These are phyloP conservation scores for Fusarium clavum DNA, from an alignment of 2,329 filamentous ascomycete genomes.

Conservation along the genomic window DNA sequence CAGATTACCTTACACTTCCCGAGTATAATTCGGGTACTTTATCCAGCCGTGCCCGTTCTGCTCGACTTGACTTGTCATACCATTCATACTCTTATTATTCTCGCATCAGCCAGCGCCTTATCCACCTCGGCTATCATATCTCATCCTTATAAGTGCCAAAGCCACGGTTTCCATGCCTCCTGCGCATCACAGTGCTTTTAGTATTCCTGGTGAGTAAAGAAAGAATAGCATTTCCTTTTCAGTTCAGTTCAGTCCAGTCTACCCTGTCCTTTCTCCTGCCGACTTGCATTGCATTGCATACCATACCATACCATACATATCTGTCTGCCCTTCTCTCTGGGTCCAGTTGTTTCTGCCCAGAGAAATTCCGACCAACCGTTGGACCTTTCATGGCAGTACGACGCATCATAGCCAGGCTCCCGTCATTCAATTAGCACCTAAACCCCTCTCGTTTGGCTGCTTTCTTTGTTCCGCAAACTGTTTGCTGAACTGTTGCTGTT, in stretches of 20 bases:
- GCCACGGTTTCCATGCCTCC: constrained; percentile 45
- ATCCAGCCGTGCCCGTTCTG: constrained; percentile 12
- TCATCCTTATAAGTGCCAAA: constrained; percentile 26
- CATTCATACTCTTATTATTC: neutral
- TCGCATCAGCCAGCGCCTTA: constrained; percentile 1
- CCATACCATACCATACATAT: neutral
- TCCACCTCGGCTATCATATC: constrained; percentile 9
- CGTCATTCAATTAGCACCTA: neutral
- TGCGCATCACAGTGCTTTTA: constrained; percentile 32
- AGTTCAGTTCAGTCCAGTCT: neutral
- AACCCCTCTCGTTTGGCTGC: neutral
- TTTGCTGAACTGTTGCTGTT: neutral
- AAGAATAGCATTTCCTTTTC: neutral
- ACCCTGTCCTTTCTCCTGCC: constrained; percentile 5
- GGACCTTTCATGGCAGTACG: constrained; percentile 20
- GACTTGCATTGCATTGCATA: constrained; percentile 14
- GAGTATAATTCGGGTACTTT: constrained; percentile 27
- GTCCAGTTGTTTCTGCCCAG: constrained; percentile 20
- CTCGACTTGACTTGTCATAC: constrained; percentile 6
- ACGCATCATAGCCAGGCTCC: constrained; percentile 32
- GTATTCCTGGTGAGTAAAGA: constrained; percentile 41
- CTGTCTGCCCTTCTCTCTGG: neutral
- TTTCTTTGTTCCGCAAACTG: constrained; percentile 31
- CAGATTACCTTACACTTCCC: neutral
- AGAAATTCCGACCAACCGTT: constrained; percentile 31